Evolutionary conservation across 768 basidiomycete genomes (phyloP).

Genomic region (Hydnomerulius pinastri): DNA sequence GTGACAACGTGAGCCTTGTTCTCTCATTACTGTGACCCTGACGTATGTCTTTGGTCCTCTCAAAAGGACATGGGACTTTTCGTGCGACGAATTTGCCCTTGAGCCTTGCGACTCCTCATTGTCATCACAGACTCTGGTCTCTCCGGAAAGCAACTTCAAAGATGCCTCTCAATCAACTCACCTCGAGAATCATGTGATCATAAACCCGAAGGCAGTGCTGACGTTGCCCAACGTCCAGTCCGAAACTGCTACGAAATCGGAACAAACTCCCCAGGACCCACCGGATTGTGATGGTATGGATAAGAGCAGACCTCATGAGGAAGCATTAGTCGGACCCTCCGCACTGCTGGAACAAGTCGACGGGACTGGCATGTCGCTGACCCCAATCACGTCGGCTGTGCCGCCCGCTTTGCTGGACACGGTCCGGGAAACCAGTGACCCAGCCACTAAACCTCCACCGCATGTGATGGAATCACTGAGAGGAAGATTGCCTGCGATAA

Average conservation of each 20-base stretch:
- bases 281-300: not conserved
- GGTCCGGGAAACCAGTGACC: not conserved
- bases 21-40: not conserved
- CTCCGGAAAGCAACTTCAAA: not conserved
- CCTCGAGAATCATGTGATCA: not conserved
- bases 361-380: not conserved
- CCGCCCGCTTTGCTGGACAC: not conserved
- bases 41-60: not conserved
- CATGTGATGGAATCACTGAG: not conserved
- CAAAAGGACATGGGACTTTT: constrained; percentile 26
- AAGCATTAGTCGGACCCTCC: not conserved
- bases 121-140: not conserved
- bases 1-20: constrained; percentile 22
- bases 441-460: not conserved
- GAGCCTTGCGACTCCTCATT: constrained; percentile 2
- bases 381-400: not conserved
- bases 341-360: not conserved
- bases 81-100: constrained; percentile 21
- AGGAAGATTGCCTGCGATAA: constrained; percentile 20
- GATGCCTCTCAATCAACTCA: not conserved
- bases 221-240: not conserved
- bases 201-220: too few species aligned
- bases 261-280: constrained; percentile 7
- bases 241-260: constrained; percentile 6
- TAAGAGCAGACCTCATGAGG: not conserved